These are phyloP conservation scores for Entomortierella parvispora DNA, from an alignment of 192 early-diverging fungal species.

Conservation along the genomic window DNA sequence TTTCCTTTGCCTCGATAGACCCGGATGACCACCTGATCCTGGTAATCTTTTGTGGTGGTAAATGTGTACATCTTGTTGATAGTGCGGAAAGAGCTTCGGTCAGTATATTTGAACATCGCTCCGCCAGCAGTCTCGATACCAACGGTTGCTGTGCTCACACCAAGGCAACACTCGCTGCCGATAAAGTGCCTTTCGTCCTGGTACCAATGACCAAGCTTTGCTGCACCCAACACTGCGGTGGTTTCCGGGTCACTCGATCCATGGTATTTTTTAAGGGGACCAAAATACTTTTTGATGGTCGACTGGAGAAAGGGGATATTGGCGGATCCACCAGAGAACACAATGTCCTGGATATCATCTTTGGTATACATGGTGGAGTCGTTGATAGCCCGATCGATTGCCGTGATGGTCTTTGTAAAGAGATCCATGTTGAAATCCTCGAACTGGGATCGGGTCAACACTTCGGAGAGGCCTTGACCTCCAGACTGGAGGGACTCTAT, in stretches of 20 bases:
- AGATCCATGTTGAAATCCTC: slow-evolving; percentile 88
- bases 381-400: slow-evolving; percentile 85
- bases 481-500: slow-evolving; percentile 11
- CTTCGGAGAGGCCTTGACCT: slow-evolving; percentile 76
- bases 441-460: slow-evolving; percentile 88
- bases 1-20: slow-evolving; percentile 96
- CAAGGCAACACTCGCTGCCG: slow-evolving; percentile 63
- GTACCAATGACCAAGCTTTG: slow-evolving; percentile 68
- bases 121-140: slow-evolving; percentile 96
- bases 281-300: slow-evolving; percentile 84
- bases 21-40: slow-evolving; percentile 91
- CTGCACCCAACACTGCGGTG: slow-evolving; percentile 86
- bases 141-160: slow-evolving; percentile 63
- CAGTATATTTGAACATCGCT: slow-evolving; percentile 90
- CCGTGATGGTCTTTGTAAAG: slow-evolving; percentile 86
- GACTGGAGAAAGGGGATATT: slow-evolving; percentile 89
- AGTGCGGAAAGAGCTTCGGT: slow-evolving; percentile 67
- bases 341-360: slow-evolving; percentile 85
- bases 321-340: slow-evolving; percentile 88
- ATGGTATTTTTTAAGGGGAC: slow-evolving; percentile 85
- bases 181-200: neutral
- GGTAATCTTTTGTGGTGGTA: slow-evolving; percentile 93
- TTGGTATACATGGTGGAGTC: slow-evolving; percentile 73
- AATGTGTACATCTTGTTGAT: slow-evolving; percentile 96
- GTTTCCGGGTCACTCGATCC: slow-evolving; percentile 85